Evolutionary conservation across 1,284 basidiomycete genomes (phyloP).

Genomic region (Moesziomyces aphidis): DNA sequence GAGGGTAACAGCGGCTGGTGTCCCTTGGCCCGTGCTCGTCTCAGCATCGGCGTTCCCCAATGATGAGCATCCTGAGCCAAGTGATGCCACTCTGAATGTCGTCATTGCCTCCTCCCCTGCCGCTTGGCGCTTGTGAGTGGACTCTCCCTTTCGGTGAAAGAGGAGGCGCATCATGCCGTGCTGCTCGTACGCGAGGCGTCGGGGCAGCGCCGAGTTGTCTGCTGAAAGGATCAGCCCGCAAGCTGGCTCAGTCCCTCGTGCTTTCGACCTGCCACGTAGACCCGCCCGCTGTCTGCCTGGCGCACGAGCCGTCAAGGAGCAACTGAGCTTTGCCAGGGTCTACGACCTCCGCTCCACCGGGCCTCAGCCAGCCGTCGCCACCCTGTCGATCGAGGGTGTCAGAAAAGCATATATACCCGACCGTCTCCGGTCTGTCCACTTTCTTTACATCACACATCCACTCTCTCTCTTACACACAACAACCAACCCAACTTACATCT

Average conservation of each 20-base stretch:
- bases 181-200: not conserved
- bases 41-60: not conserved
- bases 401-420: conserved; percentile 37
- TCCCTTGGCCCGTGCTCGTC: not conserved
- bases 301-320: too few relatives aligned
- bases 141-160: too few relatives aligned
- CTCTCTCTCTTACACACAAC: conserved; percentile 11
- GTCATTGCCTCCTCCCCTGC: conserved; percentile 9
- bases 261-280: too few relatives aligned
- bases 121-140: not conserved
- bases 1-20: not conserved
- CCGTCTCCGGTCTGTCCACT: not conserved
- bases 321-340: conserved; percentile 4
- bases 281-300: too few relatives aligned
- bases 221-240: not conserved
- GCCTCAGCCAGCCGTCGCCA: not conserved
- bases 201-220: not conserved
- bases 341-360: not conserved
- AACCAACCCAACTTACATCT: conserved; percentile 7
- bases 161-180: too few relatives aligned
- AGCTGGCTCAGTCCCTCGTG: not conserved
- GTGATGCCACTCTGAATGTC: conserved; percentile 13
- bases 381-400: conserved; percentile 2
- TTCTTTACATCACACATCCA: not conserved
- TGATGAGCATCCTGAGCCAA: not conserved